Evolutionary conservation across 1,139 yeast genomes (phyloP).

Genomic region (Geotrichum candidum): DNA sequence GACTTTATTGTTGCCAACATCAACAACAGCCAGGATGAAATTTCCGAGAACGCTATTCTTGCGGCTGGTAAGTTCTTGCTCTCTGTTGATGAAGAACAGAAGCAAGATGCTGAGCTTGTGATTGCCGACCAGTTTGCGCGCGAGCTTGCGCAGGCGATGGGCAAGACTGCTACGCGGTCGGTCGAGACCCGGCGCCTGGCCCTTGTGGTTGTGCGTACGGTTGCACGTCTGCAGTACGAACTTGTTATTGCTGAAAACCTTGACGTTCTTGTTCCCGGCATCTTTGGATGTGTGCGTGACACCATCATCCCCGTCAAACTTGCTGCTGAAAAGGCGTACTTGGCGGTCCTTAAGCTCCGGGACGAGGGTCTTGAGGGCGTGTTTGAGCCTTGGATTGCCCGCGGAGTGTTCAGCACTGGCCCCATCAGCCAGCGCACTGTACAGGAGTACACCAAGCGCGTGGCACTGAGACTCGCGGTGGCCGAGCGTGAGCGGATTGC

Average conservation of each 20-base stretch:
- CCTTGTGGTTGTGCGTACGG: slow-evolving; percentile 68
- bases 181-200: slow-evolving; percentile 78
- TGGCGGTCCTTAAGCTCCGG: slow-evolving; percentile 65
- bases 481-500: slow-evolving; percentile 81
- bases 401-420: slow-evolving; percentile 16
- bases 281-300: slow-evolving; percentile 81
- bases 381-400: slow-evolving; percentile 57
- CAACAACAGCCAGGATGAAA: slow-evolving; percentile 45
- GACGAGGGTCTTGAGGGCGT: slow-evolving; percentile 56
- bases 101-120: slow-evolving; percentile 18
- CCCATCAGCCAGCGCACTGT: slow-evolving; percentile 51
- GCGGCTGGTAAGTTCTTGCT: slow-evolving; percentile 82
- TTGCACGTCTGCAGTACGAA: slow-evolving; percentile 56
- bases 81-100: slow-evolving; percentile 19
- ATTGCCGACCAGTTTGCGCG: slow-evolving; percentile 37
- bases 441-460: slow-evolving; percentile 83
- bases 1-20: slow-evolving; percentile 46
- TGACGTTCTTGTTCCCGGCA: slow-evolving; percentile 59
- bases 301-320: slow-evolving; percentile 81
- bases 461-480: slow-evolving; percentile 71
- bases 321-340: slow-evolving; percentile 89
- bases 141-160: slow-evolving; percentile 47
- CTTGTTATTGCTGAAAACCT: slow-evolving; percentile 47
- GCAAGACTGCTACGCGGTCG: slow-evolving; percentile 55
- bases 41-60: slow-evolving; percentile 71